phyloP scores from a whole-genome alignment of 2,329 filamentous ascomycete species.

The Pseudogymnoascus sp. region DNA sequence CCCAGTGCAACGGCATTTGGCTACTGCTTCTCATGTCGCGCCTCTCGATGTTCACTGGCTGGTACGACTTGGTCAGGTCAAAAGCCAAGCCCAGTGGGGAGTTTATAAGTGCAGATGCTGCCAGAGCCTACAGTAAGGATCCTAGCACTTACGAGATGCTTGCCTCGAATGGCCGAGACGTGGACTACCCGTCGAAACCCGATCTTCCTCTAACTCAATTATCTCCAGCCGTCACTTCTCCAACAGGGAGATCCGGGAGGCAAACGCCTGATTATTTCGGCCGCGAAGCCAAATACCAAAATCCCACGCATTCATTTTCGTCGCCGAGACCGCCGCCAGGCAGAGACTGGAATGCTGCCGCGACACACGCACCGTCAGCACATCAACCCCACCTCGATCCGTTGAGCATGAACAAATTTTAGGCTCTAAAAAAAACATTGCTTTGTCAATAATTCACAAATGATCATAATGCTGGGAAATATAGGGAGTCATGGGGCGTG shows the following conservation, averaged over 20 bases:
- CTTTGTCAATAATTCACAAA: constrained; percentile 5
- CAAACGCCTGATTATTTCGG: constrained; percentile 32
- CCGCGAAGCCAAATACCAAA: constrained; percentile 37
- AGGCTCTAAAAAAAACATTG: not conserved
- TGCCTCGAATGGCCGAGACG: constrained; percentile 39
- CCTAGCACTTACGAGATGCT: constrained; percentile 76
- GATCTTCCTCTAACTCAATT: constrained; percentile 21
- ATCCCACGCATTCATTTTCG: constrained; percentile 40
- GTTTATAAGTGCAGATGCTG: constrained; percentile 82
- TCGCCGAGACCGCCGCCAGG: constrained; percentile 33
- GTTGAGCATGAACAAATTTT: constrained; percentile 25
- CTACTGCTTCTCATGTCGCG: constrained; percentile 73
- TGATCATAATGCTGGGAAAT: constrained; percentile 4
- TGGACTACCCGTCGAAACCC: constrained; percentile 21
- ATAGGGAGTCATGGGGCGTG: not conserved
- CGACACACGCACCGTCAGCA: constrained; percentile 19
- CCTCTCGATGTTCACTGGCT: constrained; percentile 76
- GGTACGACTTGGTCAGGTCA: constrained; percentile 56
- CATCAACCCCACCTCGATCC: constrained; percentile 22
- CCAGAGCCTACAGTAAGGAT: constrained; percentile 47
- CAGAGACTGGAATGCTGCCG: constrained; percentile 19
- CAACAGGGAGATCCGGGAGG: constrained; percentile 20
- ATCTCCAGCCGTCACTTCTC: constrained; percentile 14
- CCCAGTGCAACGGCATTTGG: constrained; percentile 74
- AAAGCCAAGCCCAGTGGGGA: constrained; percentile 54